A percentile compares a stretch with the other conserved stretches of the same genome.
Conservation (phyloP, 139 green algal genomes). For the Auxenochlorella protothecoides region DNA sequence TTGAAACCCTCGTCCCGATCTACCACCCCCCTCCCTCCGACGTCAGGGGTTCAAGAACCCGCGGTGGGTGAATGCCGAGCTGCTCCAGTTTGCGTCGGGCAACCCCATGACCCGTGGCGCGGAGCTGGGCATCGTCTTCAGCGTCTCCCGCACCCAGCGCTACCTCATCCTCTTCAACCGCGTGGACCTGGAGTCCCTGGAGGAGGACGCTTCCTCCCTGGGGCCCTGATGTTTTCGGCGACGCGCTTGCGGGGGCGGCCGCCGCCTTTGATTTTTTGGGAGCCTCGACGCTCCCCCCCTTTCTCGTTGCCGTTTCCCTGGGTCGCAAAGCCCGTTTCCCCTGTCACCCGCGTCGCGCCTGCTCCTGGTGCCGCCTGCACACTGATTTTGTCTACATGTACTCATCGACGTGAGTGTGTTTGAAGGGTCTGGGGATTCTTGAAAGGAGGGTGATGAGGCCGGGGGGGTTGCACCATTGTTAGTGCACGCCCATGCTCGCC, state of each 20-base stretch:
- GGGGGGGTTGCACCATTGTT: too few species aligned
- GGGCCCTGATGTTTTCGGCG: too few species aligned
- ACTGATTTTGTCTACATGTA: too few species aligned
- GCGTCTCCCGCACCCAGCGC: conserved; percentile 7
- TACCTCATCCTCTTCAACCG: conserved; percentile 19
- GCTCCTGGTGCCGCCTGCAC: neutral
- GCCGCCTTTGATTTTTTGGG: neutral
- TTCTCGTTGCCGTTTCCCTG: neutral
- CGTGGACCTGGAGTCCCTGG: neutral
- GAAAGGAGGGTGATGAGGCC: too few species aligned
- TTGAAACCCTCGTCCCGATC: neutral
- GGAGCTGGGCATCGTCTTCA: conserved; percentile 85
- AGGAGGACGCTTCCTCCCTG: neutral
- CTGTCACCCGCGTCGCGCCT: neutral
- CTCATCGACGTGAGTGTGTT: too few species aligned
- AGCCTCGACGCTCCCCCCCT: neutral
- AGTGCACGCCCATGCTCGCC: neutral
- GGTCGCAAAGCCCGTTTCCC: neutral
- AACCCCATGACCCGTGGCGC: conserved; percentile 36
- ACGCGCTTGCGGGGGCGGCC: too few species aligned
- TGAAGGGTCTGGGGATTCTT: too few species aligned
- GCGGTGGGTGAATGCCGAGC: conserved; percentile 85
- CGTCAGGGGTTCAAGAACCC: conserved; percentile 11
- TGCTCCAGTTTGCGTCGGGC: conserved; percentile 60
- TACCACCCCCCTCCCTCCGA: neutral